Evolutionary conservation across 2,329 filamentous ascomycete genomes (phyloP), one percentile per base, ranked within the genome.

Genomic region (Ophiocordyceps camponoti-rufipedis): DNA sequence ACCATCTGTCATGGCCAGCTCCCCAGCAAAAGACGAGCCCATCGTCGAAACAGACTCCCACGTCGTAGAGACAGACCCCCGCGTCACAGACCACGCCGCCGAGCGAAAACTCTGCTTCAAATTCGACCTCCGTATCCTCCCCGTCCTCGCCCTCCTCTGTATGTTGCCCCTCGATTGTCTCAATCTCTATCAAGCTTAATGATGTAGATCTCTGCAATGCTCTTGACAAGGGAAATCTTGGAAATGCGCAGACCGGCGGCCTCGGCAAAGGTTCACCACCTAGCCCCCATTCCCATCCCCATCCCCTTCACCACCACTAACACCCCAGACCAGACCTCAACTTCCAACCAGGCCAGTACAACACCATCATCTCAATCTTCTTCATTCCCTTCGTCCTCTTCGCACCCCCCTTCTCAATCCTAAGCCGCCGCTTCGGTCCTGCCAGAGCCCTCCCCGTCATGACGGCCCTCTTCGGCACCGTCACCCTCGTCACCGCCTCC

Each of bases 301-400:
- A 14, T 35, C 32, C 12, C n/a, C 32, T 4, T 23, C 23, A 23
- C 23, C 23, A 23, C 23, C 23, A 35, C 13, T 35, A 14, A n/a
- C 32, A 14, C 4, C 28, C 2, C 19, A n/a, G 10, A 13, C 23
- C 29, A 69, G 62, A 65, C 44, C 58, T 67, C 19, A 47, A 71
- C 46, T 74, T 85, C 65, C 70, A 71, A 45, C 47, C 55, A 3
- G 70, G 75, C 53, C 71, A 84, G 58, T 85, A 86, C 65, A 86
- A 85, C 59, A 71, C 78, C 42, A 68, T 85, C 42, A 61, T 87
- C 39, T 74, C 70, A 51, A 77, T 87, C 50, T 87, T 87, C 66
- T 87, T 82, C 59, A 68, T 86, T 6, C 82, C 82, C 0, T 86
- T 81, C 56, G 82, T 86, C 45, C 56, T 86, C 39, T 80, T 78